These are phyloP conservation scores for Aspergillus homomorphus DNA, from an alignment of 495 filamentous ascomycete genomes.

Conservation along the genomic window DNA sequence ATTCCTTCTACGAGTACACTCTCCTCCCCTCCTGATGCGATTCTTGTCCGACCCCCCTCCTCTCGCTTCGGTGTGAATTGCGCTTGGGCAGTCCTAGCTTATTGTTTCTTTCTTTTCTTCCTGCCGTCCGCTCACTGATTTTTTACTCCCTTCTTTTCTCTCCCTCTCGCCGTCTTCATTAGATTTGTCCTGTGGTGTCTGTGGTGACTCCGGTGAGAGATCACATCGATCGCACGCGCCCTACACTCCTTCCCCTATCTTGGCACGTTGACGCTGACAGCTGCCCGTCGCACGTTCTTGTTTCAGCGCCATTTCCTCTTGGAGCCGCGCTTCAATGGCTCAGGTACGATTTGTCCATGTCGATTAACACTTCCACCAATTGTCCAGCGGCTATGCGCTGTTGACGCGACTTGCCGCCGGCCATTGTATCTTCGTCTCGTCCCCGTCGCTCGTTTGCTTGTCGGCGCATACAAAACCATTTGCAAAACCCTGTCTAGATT, in stretches of 20 bases:
- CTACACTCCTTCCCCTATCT: conserved; percentile 12
- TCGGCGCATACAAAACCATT: conserved; percentile 9
- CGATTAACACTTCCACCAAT: conserved; percentile 11
- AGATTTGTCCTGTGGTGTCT: background rate
- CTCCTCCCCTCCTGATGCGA: background rate
- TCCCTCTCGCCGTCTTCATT: background rate
- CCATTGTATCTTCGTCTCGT: conserved; percentile 9
- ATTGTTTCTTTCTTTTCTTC: background rate
- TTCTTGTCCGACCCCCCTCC: background rate
- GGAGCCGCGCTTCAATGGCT: conserved; percentile 5
- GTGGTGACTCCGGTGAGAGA: background rate
- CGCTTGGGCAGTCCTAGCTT: background rate
- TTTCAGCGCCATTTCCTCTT: conserved; percentile 3
- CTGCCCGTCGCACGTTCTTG: conserved; percentile 4
- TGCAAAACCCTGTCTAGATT: background rate
- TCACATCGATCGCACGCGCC: conserved; percentile 10
- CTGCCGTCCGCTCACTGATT: background rate
- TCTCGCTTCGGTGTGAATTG: background rate
- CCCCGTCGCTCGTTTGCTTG: conserved; percentile 14
- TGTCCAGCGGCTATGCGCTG: conserved; percentile 17
- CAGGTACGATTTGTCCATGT: conserved; percentile 12
- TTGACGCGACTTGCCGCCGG: conserved; percentile 13
- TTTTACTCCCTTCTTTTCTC: too few species aligned
- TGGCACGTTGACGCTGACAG: conserved; percentile 12
- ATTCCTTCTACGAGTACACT: background rate